Percentiles rank a stretch among this genome's conserved stretches.
Evolutionary conservation across 371 early-diverging fungal genomes (phyloP).

Genomic region (Lichtheimia ornata): DNA sequence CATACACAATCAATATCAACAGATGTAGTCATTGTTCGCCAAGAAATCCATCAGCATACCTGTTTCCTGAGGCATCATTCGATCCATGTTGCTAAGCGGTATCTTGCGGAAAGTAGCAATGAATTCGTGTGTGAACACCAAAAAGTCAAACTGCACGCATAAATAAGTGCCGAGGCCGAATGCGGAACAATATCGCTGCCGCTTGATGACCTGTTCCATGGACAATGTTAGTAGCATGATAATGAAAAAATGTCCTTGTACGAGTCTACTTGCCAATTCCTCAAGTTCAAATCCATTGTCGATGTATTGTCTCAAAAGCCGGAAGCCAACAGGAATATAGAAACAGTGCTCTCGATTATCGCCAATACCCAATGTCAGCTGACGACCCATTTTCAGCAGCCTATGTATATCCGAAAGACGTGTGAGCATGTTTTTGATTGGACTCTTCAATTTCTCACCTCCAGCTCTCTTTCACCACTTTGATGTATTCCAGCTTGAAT

Average conservation of each 20-base stretch:
- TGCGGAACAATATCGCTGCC: conserved; percentile 90
- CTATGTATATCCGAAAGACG: conserved; percentile 26
- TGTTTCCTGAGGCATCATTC: conserved; percentile 44
- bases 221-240: not conserved
- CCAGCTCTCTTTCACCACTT: conserved; percentile 75
- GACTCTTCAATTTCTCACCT: conserved; percentile 34
- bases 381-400: conserved; percentile 72
- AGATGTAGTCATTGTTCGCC: too few species aligned
- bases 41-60: too few species aligned
- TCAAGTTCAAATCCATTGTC: conserved; percentile 86
- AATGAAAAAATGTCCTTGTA: not conserved
- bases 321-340: conserved; percentile 86
- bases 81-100: conserved; percentile 53
- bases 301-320: conserved; percentile 79
- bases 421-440: not conserved
- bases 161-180: conserved; percentile 87
- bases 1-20: too few species aligned
- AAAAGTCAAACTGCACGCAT: conserved; percentile 86
- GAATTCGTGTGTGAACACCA: conserved; percentile 93
- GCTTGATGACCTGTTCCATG: conserved; percentile 68
- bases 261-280: conserved; percentile 59
- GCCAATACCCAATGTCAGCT: conserved; percentile 87
- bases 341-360: conserved; percentile 90
- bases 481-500: conserved; percentile 76
- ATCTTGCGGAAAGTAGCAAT: conserved; percentile 83